A percentile compares a stretch with the other conserved stretches of the same genome.
Conservation (phyloP, 805 yeast genomes). For the Candida palmyrensis region DNA sequence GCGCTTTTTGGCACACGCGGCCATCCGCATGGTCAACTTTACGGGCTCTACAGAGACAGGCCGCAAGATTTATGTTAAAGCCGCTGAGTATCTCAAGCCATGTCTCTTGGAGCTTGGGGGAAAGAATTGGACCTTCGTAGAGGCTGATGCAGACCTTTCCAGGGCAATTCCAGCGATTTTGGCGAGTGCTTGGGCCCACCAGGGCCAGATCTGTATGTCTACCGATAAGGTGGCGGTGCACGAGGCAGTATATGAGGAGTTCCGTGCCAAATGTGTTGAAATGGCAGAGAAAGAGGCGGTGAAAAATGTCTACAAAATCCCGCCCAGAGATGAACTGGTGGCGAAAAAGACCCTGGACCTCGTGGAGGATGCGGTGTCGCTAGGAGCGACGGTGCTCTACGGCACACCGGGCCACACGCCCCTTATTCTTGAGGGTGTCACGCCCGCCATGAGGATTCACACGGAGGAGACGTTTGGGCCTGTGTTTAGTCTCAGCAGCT, state of each 20-base stretch:
- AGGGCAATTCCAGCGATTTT: conserved; percentile 23
- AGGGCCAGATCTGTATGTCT: conserved; percentile 39
- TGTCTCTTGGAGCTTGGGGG: conserved; percentile 42
- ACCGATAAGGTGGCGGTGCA: conserved; percentile 4
- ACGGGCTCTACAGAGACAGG: conserved; percentile 44
- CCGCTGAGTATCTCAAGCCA: conserved; percentile 37
- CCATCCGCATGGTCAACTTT: conserved; percentile 36
- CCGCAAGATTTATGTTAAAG: conserved; percentile 24
- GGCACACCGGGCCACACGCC: conserved; percentile 24
- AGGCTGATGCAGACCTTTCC: conserved; percentile 26
- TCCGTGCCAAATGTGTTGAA: conserved; percentile 12
- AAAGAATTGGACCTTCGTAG: conserved; percentile 33
- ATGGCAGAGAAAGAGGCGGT: conserved; percentile 10
- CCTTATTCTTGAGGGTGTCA: conserved; percentile 25
- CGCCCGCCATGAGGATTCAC: conserved; percentile 21
- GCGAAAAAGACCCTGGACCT: conserved; percentile 17
- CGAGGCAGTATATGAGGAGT: conserved; percentile 20
- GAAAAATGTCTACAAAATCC: conserved; percentile 16
- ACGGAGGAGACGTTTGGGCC: conserved; percentile 42
- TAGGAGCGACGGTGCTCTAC: conserved; percentile 30
- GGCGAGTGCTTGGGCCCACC: conserved; percentile 36
- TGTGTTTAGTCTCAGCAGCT: conserved; percentile 26
- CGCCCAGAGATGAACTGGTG: conserved; percentile 25
- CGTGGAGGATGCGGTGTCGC: conserved; percentile 30
- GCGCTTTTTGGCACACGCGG: conserved; percentile 17